Conservation (phyloP, 306 rosid species). For the Cicer arietinum region DNA sequence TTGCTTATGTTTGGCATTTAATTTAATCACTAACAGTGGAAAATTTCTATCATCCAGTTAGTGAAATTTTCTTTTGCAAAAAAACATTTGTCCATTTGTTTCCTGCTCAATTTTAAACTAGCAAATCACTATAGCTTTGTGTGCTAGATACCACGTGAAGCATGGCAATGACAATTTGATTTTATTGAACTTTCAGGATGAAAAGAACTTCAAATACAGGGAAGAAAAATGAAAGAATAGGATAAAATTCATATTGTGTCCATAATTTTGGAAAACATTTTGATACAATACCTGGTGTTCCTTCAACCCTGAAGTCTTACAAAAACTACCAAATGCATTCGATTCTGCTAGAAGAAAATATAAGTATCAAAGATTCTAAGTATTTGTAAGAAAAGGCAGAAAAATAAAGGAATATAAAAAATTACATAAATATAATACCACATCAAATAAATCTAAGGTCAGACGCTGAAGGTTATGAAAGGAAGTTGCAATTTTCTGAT, state of each 20-base stretch:
- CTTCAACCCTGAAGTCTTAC: background rate
- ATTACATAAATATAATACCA: background rate
- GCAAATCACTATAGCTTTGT: background rate
- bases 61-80: too few species aligned
- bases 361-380: conserved; percentile 9
- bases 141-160: background rate
- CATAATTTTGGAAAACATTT: background rate
- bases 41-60: background rate
- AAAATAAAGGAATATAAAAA: conserved; percentile 2
- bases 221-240: conserved; percentile 3
- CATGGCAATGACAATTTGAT: background rate
- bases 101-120: background rate
- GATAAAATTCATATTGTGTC: background rate
- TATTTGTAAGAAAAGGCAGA: background rate
- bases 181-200: background rate
- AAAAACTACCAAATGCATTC: conserved; percentile 6
- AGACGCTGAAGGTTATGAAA: background rate
- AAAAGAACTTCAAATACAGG: background rate
- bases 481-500: background rate
- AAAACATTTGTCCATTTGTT: background rate
- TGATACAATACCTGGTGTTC: background rate
- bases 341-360: background rate
- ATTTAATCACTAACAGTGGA: background rate
- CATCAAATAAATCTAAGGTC: conserved; percentile 1
- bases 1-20: background rate